A percentile compares a stretch with the other conserved stretches of the same genome.
Evolutionary conservation across 208 protist genomes (phyloP).

Genomic region (Vickermania ingenoplastis): DNA sequence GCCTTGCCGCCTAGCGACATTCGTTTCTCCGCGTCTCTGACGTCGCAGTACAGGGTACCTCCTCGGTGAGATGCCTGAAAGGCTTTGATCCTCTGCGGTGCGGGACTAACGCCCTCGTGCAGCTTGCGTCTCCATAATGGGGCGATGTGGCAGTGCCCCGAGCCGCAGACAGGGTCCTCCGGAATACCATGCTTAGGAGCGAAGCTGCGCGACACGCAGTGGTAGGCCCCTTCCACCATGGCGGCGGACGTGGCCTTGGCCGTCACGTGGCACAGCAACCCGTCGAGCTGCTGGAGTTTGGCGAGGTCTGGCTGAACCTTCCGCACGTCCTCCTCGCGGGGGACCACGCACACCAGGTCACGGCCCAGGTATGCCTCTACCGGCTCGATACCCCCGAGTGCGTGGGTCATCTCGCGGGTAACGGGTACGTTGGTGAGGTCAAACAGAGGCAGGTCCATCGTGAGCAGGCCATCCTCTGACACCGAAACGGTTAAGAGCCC

Average conservation of each 20-base stretch:
- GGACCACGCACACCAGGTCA: neutral
- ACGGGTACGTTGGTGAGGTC: neutral
- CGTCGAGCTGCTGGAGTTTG: neutral
- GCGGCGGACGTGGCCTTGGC: neutral
- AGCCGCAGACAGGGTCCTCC: neutral
- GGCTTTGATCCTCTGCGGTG: too few relatives aligned
- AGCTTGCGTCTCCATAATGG: neutral
- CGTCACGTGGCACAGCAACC: neutral
- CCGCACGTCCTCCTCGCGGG: neutral
- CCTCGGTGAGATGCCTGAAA: neutral
- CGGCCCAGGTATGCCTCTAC: neutral
- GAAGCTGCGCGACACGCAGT: neutral
- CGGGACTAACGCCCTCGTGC: neutral
- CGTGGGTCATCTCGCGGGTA: neutral
- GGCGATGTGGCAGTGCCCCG: neutral
- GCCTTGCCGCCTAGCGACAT: neutral
- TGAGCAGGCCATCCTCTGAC: neutral
- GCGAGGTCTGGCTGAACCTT: neutral
- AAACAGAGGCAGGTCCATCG: neutral
- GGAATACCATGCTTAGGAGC: neutral
- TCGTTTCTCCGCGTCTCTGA: neutral
- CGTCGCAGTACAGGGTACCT: neutral
- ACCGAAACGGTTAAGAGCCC: neutral
- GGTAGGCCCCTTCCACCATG: neutral
- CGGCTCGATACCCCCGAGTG: neutral